Base-by-base conservation (phyloP, 345 rosid species). In the Diplotaxis tenuifolia region DNA sequence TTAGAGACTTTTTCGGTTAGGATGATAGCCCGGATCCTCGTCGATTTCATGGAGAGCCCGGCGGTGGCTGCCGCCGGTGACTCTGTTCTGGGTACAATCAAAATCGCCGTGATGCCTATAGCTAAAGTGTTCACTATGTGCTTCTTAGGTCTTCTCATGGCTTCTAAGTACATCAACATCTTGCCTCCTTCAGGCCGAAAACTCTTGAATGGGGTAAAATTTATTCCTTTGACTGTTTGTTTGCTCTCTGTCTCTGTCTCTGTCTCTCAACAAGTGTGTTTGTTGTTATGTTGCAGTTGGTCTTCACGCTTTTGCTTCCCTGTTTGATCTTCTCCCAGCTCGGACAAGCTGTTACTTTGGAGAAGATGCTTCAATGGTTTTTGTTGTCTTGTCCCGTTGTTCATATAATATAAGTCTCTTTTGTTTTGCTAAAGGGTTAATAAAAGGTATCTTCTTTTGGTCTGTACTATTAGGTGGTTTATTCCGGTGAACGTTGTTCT, bases 321-420 rank as follows among this genome's bases (percentile, higher is more conserved):
- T 92, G 99, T 72, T 76, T 96, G 83, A 92, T 96, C 60, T 96
- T 96, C 78, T 90, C 99, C 8, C 97, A 92, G 84, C 96, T 96
- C 18, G 99, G 99, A 4, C 97, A 96, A 85, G 93, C 99, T 20
- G 81, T 96, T 57, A 92, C 91, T 73, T 56, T 90, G 49, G 40
- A 88, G 73, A 96, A 96, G 68, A 90, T 96, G 97, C 67, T 90
- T 31, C 78, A 89, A 79, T 96, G 98, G 99, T 95, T 82, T n/a
- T 72, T 57, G 36, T 23, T 21, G n/a, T 66, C 15, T 25, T 36
- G 5, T n/a, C 36, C 34, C 22, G n/a, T n/a, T n/a, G n/a, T n/a
- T n/a, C n/a, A n/a, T n/a, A n/a, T n/a, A n/a, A n/a, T 36, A 25
- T 2, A 50, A 50, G 57, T 53, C 58, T 54, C 29, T 11, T 22